Percentiles rank a stretch among this genome's conserved stretches.
These are phyloP conservation scores for Babesia sp. DNA, from an alignment of 169 alveolate species.

Conservation along the genomic window DNA sequence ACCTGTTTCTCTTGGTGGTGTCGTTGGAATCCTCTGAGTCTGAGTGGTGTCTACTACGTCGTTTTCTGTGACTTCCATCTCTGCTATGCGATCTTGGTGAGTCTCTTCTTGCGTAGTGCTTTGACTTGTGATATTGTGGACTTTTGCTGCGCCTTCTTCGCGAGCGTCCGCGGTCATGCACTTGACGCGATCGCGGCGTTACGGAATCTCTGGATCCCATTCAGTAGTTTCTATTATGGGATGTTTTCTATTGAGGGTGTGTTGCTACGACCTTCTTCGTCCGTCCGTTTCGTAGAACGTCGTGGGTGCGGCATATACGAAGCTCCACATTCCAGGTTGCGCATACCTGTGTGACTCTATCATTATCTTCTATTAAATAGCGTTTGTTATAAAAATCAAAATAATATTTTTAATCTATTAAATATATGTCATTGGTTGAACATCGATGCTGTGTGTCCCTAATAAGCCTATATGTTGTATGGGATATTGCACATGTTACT, in stretches of 20 bases:
- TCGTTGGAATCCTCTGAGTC: constrained; percentile 9
- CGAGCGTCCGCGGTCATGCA: constrained; percentile 35
- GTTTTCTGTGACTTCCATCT: constrained; percentile 19
- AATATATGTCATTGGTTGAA: too few species aligned
- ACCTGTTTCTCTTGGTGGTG: not conserved
- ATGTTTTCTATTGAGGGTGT: not conserved
- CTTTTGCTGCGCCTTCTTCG: constrained; percentile 48
- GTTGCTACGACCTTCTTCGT: not conserved
- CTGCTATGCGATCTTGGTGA: constrained; percentile 25
- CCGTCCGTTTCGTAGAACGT: not conserved
- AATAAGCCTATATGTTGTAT: too few species aligned
- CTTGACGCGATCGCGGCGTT: constrained; percentile 30
- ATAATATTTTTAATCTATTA: too few species aligned
- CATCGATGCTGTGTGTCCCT: too few species aligned
- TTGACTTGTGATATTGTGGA: constrained; percentile 1
- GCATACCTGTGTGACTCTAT: too few species aligned
- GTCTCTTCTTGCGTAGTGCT: constrained; percentile 35
- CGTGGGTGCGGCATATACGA: not conserved
- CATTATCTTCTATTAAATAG: too few species aligned
- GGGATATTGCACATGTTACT: too few species aligned
- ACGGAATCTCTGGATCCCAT: constrained; percentile 41
- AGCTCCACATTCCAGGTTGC: not conserved
- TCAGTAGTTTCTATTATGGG: not conserved
- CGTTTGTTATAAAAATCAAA: too few species aligned
- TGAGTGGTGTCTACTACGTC: constrained; percentile 8